Evolutionary conservation across 2,329 filamentous ascomycete genomes (phyloP).

Genomic region (Colletotrichum lini): DNA sequence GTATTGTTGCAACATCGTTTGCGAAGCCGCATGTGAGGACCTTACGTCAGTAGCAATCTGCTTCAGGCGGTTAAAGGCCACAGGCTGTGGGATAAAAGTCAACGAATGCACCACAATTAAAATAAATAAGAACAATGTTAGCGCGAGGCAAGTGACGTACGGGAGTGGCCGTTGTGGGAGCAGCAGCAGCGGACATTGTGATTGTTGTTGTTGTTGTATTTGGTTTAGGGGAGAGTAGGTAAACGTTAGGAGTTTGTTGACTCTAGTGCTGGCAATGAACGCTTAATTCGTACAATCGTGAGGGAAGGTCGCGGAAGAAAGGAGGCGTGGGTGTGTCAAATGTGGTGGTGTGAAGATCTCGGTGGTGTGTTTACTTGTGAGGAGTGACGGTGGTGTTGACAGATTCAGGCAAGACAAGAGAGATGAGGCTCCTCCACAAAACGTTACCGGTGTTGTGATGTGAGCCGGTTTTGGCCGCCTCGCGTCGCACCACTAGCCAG

Average conservation of each 20-base stretch:
- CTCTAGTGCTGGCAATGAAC: not conserved
- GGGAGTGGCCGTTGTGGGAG: conserved; percentile 26
- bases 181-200: conserved; percentile 34
- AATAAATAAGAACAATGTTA: too few relatives aligned
- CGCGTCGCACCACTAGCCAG: conserved; percentile 31
- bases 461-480: conserved; percentile 27
- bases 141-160: conserved; percentile 22
- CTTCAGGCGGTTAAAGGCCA: conserved; percentile 82
- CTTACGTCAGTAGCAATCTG: conserved; percentile 89
- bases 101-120: not conserved
- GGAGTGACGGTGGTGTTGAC: conserved; percentile 26
- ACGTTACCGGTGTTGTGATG: conserved; percentile 37
- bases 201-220: conserved; percentile 20
- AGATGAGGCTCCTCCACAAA: conserved; percentile 32
- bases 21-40: conserved; percentile 42
- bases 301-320: not conserved
- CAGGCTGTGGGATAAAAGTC: conserved; percentile 68
- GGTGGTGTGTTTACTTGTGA: conserved; percentile 17
- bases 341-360: not conserved
- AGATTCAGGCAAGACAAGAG: conserved; percentile 17
- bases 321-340: not conserved
- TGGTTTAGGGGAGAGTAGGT: not conserved
- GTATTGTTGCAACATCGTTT: conserved; percentile 1
- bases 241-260: not conserved
- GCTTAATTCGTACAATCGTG: not conserved